These are phyloP conservation scores for Boletus pseudo-olivaceus DNA, from an alignment of 768 basidiomycete species.

Conservation along the genomic window DNA sequence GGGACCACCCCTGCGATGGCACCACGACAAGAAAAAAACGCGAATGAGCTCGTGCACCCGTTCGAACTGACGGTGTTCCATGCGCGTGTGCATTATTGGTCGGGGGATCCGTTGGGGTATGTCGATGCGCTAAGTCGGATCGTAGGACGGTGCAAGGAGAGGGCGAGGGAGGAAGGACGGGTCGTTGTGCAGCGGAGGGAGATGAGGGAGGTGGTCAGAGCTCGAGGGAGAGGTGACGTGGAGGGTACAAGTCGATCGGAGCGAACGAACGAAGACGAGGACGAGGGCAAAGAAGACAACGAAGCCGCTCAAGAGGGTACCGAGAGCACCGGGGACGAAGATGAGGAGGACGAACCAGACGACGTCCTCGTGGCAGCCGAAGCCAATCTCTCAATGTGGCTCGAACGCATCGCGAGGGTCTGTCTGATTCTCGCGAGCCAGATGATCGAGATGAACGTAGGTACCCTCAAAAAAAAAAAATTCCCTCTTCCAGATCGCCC, in stretches of 20 bases:
- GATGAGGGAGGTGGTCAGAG: neutral
- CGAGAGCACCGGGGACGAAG: neutral
- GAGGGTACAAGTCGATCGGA: conserved; percentile 1
- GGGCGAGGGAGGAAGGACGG: conserved; percentile 37
- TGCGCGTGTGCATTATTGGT: conserved; percentile 76
- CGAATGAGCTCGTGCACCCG: conserved; percentile 27
- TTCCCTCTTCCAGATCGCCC: neutral
- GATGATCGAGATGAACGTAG: conserved; percentile 80
- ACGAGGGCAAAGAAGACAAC: neutral
- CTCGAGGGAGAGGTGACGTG: neutral
- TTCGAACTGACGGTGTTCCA: conserved; percentile 65
- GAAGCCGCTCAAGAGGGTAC: neutral
- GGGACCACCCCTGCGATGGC: neutral
- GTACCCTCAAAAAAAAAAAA: too few relatives aligned
- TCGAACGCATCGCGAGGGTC: conserved; percentile 73
- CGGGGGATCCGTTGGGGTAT: conserved; percentile 76
- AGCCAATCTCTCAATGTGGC: conserved; percentile 65
- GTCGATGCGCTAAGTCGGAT: conserved; percentile 69
- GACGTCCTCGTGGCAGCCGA: conserved; percentile 25
- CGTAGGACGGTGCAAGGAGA: conserved; percentile 55
- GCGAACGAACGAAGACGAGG: neutral
- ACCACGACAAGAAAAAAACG: conserved; percentile 22
- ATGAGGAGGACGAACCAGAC: conserved; percentile 11
- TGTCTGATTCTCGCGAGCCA: conserved; percentile 78
- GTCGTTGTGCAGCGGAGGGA: conserved; percentile 13